These are phyloP conservation scores for Tephrocybe sp. DNA, from an alignment of 768 basidiomycete species.

Conservation along the genomic window DNA sequence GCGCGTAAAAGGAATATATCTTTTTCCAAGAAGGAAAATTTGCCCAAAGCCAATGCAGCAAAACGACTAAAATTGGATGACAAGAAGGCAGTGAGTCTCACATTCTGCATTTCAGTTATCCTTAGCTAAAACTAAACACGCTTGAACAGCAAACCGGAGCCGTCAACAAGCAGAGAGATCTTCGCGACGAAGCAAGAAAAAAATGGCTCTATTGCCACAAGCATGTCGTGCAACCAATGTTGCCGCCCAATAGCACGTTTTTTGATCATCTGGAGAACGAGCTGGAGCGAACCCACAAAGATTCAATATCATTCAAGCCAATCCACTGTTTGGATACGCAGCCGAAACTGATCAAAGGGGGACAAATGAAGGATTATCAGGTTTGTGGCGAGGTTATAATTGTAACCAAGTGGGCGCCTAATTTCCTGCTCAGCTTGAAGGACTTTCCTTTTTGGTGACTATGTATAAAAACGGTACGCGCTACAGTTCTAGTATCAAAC, in stretches of 20 bases:
- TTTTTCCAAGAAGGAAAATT: conserved; percentile 6
- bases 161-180: conserved; percentile 32
- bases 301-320: conserved; percentile 26
- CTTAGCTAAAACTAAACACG: background rate
- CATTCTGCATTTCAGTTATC: background rate
- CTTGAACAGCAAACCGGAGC: conserved; percentile 36
- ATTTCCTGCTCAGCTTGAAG: conserved; percentile 41
- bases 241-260: conserved; percentile 36
- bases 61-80: conserved; percentile 27
- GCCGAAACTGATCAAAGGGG: conserved; percentile 48
- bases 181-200: conserved; percentile 38
- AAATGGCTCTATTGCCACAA: conserved; percentile 45
- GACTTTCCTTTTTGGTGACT: conserved; percentile 61
- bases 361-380: conserved; percentile 74
- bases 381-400: conserved; percentile 25
- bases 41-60: conserved; percentile 22
- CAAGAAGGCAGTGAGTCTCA: conserved; percentile 36
- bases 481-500: background rate
- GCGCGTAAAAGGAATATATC: conserved; percentile 19
- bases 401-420: background rate
- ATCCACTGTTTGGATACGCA: conserved; percentile 41
- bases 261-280: conserved; percentile 33
- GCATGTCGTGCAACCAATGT: conserved; percentile 42
- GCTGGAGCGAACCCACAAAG: conserved; percentile 15
- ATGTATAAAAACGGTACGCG: conserved; percentile 64